Percentiles rank a stretch among this genome's conserved stretches.
phyloP scores from a whole-genome alignment of 2,329 filamentous ascomycete genomes.

The Colletotrichum kahawae region DNA sequence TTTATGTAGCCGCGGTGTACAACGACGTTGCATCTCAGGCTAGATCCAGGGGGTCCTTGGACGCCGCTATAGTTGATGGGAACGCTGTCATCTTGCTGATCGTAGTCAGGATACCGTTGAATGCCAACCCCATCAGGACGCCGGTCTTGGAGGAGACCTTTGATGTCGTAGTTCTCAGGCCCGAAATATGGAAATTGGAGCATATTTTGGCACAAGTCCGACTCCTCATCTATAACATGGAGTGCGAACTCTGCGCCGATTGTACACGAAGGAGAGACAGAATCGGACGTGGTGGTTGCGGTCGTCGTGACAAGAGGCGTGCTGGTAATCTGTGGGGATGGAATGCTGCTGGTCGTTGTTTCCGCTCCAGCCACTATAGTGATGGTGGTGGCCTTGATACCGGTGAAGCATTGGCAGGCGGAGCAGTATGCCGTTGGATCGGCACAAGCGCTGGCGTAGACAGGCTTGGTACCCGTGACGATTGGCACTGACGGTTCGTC shows the following conservation, averaged over 20 bases:
- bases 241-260: constrained; percentile 15
- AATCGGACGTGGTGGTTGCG: not conserved
- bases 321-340: not conserved
- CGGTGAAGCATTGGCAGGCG: constrained; percentile 25
- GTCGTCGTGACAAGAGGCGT: not conserved
- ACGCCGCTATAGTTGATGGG: not conserved
- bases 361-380: constrained; percentile 10
- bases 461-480: constrained; percentile 7
- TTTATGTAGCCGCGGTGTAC: constrained; percentile 11
- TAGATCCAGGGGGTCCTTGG: not conserved
- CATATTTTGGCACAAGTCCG: not conserved
- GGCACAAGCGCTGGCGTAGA: constrained; percentile 22
- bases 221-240: not conserved
- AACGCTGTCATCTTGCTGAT: not conserved
- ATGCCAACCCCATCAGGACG: not conserved
- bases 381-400: constrained; percentile 17
- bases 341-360: not conserved
- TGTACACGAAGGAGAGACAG: not conserved
- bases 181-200: not conserved
- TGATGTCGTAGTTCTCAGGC: not conserved
- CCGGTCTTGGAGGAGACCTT: not conserved
- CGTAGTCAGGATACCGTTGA: not conserved
- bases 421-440: constrained; percentile 21
- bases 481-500: not conserved
- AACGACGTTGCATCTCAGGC: not conserved